phyloP scores from a whole-genome alignment of 768 basidiomycete genomes.

The Phaeolepiota aurea region DNA sequence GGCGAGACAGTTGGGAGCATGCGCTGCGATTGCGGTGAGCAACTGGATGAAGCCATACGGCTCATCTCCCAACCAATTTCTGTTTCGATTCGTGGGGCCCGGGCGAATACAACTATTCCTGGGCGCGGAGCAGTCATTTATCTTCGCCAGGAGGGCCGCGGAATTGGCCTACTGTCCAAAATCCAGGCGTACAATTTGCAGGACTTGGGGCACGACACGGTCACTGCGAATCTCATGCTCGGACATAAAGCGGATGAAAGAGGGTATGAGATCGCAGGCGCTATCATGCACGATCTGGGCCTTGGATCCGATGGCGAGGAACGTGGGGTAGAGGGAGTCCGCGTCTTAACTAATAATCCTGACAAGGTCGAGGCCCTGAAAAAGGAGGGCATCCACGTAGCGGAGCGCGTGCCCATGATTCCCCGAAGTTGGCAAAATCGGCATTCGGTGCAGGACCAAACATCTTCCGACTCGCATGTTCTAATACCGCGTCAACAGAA shows the following conservation, averaged over 20 bases:
- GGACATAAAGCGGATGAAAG: conserved; percentile 93
- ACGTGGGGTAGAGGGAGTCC: conserved; percentile 43
- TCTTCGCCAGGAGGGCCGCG: conserved; percentile 94
- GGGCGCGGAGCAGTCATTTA: conserved; percentile 93
- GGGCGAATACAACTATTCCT: conserved; percentile 49
- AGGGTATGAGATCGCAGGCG: conserved; percentile 85
- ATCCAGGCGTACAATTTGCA: conserved; percentile 97
- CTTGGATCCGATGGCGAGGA: conserved; percentile 40
- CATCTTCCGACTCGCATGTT: conserved; percentile 8
- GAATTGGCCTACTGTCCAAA: conserved; percentile 93
- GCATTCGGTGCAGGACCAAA: conserved; percentile 21
- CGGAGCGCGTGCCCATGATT: conserved; percentile 89
- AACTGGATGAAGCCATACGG: conserved; percentile 94
- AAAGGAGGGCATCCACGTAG: conserved; percentile 72
- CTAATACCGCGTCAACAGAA: conserved; percentile 11
- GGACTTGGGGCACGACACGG: conserved; percentile 98
- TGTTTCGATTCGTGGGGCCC: conserved; percentile 23
- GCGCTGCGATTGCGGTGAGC: conserved; percentile 98
- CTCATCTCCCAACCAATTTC: conserved; percentile 70
- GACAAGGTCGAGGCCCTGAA: conserved; percentile 89
- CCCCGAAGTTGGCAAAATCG: conserved; percentile 77
- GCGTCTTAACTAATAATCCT: conserved; percentile 94
- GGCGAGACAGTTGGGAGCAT: conserved; percentile 97
- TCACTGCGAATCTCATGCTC: conserved; percentile 91
- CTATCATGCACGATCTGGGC: conserved; percentile 83